These are phyloP conservation scores for Aureobasidium zeae DNA, from an alignment of 2,329 filamentous ascomycete species.

Conservation along the genomic window DNA sequence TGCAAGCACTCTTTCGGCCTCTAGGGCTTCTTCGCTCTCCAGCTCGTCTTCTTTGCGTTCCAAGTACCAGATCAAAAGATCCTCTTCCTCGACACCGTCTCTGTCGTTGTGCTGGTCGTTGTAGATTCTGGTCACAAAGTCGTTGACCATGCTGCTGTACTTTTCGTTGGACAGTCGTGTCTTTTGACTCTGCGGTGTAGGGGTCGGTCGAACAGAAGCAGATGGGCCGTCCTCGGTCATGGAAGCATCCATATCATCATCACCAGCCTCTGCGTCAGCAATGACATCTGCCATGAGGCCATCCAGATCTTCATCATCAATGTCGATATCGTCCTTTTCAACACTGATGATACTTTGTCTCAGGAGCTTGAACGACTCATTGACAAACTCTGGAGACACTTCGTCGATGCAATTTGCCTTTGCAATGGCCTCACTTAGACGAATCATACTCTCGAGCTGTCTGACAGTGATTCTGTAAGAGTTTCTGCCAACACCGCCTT, in stretches of 20 bases:
- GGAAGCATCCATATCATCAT: conserved; percentile 41
- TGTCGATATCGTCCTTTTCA: conserved; percentile 93
- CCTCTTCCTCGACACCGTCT: conserved; percentile 77
- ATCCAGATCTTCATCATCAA: conserved; percentile 65
- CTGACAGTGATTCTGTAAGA: conserved; percentile 96
- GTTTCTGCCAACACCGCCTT: conserved; percentile 87
- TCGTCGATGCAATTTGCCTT: conserved; percentile 96
- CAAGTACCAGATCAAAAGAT: conserved; percentile 78
- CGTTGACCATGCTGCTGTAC: conserved; percentile 82
- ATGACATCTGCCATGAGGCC: conserved; percentile 41
- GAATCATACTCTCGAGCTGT: conserved; percentile 92
- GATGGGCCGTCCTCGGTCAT: conserved; percentile 38
- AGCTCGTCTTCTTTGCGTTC: conserved; percentile 83
- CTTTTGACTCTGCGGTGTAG: conserved; percentile 44
- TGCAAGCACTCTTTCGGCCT: conserved; percentile 62
- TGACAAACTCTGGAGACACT: conserved; percentile 73
- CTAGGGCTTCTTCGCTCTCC: conserved; percentile 69
- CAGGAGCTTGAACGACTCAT: conserved; percentile 84
- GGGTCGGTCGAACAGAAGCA: conserved; percentile 35
- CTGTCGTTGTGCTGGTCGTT: conserved; percentile 67
- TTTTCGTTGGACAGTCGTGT: conserved; percentile 94
- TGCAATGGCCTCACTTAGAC: conserved; percentile 92
- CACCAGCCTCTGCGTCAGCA: conserved; percentile 28
- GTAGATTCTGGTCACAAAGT: conserved; percentile 72
- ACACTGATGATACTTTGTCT: conserved; percentile 94